Base-by-base conservation (phyloP, 257 asterid species). In the Nicotiana obtusifolia region DNA sequence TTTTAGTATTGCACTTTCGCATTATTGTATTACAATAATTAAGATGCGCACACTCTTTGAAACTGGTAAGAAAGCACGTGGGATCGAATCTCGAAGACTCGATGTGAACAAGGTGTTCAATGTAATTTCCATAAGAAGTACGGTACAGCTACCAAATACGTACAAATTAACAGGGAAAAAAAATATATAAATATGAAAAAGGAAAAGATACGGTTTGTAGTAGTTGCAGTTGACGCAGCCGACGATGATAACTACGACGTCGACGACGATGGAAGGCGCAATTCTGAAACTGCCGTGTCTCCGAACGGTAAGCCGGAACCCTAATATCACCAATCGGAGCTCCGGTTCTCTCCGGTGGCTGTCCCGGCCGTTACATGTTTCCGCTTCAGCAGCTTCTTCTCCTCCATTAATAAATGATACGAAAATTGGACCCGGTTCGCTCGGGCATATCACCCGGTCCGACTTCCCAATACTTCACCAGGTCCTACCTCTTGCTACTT, bases 381-480 rank as follows among this genome's bases (percentile, higher is more conserved):
- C 89, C 1, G 81, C 90, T 15, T 83, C 88, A 28, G 85, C 85
- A 35, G 88, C 97, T 30, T 85, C 89, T 77, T 22, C 92, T 37
- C 84, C 92, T 65, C 64, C 88, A 15, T 86, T 71, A 84, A 90
- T 26, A 61, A 82, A 37, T 83, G 86, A 85, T 82, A 84, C 86
- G 49, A 90, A 84, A 33, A 88, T 89, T 37, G 95, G 92, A 20
- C 90, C 94, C 19, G 90, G 86, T 66, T 93, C 99, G 31, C 92
- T 95, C 66, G 98, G 97, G 0, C 88, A 92, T 86, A 82, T 83
- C 60, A 90, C 95, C 78, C 93, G 93, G 8, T 89, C 92, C 79
- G 97, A 93, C 84, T 96, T 96, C 79, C 99, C 99, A 22, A 94
- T 96, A 65, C 98, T 96, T 61, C 93, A 90, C 83, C 98, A 95